Percentiles rank a stretch among this genome's conserved stretches.
Evolutionary conservation across 352 stramenopile genomes (phyloP).

Genomic region (Chrysophaeum taylorii): DNA sequence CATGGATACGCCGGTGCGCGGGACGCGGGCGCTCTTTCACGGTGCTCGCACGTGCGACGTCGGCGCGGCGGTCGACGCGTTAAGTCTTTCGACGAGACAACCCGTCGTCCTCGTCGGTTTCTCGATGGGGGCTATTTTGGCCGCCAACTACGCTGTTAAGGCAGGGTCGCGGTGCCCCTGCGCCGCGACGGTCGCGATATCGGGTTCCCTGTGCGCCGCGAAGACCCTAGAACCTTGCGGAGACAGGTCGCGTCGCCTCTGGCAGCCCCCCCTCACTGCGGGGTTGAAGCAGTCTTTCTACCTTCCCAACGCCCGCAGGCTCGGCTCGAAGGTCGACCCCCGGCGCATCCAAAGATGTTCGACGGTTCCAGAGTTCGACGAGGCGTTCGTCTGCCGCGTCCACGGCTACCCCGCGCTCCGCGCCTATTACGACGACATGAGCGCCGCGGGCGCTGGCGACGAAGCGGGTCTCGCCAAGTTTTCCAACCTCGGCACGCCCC

Average conservation of each 20-base stretch:
- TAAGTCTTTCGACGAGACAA: slow-evolving; percentile 30
- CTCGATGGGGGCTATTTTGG: slow-evolving; percentile 37
- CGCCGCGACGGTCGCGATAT: slow-evolving; percentile 48
- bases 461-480: slow-evolving; percentile 28
- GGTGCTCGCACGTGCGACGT: slow-evolving; percentile 51
- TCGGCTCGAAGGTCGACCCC: background rate
- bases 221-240: background rate
- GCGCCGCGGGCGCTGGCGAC: slow-evolving; percentile 13
- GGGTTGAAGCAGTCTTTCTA: slow-evolving; percentile 46
- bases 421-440: slow-evolving; percentile 36
- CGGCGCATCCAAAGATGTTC: slow-evolving; percentile 3
- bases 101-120: slow-evolving; percentile 48
- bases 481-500: slow-evolving; percentile 40
- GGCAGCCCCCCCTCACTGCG: slow-evolving; percentile 55
- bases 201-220: slow-evolving; percentile 34
- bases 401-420: slow-evolving; percentile 25
- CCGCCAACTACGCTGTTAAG: slow-evolving; percentile 19
- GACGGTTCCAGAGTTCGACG: slow-evolving; percentile 31
- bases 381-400: slow-evolving; percentile 28
- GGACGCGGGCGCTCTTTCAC: slow-evolving; percentile 45
- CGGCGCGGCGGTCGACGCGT: slow-evolving; percentile 34
- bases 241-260: slow-evolving; percentile 48
- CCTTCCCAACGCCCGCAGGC: slow-evolving; percentile 26
- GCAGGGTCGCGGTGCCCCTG: slow-evolving; percentile 30
- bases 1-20: slow-evolving; percentile 44